phyloP scores from a whole-genome alignment of 2,329 filamentous ascomycete genomes.

The Thielaviopsis cerberus region DNA sequence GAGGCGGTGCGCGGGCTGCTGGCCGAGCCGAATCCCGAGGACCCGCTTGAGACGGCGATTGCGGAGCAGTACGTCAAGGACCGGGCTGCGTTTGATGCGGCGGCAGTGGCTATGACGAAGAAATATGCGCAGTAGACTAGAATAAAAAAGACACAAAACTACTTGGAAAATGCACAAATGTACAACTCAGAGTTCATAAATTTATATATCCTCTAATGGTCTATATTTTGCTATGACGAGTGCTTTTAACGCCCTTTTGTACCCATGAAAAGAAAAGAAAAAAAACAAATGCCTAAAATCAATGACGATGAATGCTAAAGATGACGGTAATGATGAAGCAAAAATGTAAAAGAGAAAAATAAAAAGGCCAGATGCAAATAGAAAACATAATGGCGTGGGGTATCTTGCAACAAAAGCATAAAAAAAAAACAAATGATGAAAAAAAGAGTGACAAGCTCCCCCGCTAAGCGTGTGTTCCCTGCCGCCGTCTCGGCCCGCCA shows the following conservation, averaged over 20 bases:
- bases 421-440: constrained; percentile 7
- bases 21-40: constrained; percentile 67
- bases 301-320: not conserved
- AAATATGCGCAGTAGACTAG: constrained; percentile 3
- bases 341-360: not conserved
- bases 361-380: constrained; percentile 8
- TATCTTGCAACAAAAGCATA: not conserved
- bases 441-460: constrained; percentile 9
- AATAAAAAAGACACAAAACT: not conserved
- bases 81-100: constrained; percentile 42
- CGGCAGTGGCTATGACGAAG: constrained; percentile 19
- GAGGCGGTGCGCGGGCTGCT: constrained; percentile 59
- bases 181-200: not conserved
- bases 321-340: not conserved
- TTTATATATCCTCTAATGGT: too few relatives aligned
- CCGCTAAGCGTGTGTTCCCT: constrained; percentile 14
- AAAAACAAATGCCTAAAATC: not conserved
- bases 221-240: not conserved
- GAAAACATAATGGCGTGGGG: constrained; percentile 8
- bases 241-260: not conserved
- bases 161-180: constrained; percentile 3
- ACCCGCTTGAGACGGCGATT: constrained; percentile 72
- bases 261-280: not conserved
- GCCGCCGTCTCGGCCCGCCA: constrained; percentile 13
- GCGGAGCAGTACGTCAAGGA: constrained; percentile 66